Conservation (phyloP, 257 asterid species). For the Paulownia fortunei region DNA sequence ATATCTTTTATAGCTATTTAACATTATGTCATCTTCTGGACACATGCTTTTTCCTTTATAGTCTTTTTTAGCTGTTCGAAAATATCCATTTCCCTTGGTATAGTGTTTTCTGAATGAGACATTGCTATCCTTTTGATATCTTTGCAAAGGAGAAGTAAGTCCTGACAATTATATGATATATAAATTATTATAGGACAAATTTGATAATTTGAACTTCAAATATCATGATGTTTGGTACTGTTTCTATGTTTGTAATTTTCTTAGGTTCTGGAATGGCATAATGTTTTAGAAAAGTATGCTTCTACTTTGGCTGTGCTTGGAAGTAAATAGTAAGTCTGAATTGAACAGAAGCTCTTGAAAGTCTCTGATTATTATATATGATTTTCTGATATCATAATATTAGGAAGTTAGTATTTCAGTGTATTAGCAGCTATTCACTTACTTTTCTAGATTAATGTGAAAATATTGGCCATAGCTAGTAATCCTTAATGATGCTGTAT, state of each 20-base stretch:
- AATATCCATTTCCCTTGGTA: neutral
- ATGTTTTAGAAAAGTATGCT: slow-evolving; percentile 13
- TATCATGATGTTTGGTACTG: neutral
- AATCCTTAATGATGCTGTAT: neutral
- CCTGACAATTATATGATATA: neutral
- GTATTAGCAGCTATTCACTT: neutral
- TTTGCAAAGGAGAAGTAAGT: neutral
- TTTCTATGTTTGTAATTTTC: neutral
- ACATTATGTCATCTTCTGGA: neutral
- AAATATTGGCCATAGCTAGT: neutral
- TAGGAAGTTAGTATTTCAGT: neutral
- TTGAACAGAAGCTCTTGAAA: neutral
- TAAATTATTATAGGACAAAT: neutral
- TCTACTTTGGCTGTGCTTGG: neutral
- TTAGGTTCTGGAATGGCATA: slow-evolving; percentile 8
- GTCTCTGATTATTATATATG: slow-evolving; percentile 8
- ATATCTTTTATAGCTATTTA: neutral
- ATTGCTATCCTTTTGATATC: slow-evolving; percentile 1
- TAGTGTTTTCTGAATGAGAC: neutral
- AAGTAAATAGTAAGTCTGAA: neutral
- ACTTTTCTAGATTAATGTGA: neutral
- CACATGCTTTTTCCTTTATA: too few species aligned
- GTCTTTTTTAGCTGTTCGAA: too few species aligned
- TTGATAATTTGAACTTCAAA: neutral
- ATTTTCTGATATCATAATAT: slow-evolving; percentile 3